Evolutionary conservation across 2,329 filamentous ascomycete genomes (phyloP).

Genomic region (Aphanocladium album): DNA sequence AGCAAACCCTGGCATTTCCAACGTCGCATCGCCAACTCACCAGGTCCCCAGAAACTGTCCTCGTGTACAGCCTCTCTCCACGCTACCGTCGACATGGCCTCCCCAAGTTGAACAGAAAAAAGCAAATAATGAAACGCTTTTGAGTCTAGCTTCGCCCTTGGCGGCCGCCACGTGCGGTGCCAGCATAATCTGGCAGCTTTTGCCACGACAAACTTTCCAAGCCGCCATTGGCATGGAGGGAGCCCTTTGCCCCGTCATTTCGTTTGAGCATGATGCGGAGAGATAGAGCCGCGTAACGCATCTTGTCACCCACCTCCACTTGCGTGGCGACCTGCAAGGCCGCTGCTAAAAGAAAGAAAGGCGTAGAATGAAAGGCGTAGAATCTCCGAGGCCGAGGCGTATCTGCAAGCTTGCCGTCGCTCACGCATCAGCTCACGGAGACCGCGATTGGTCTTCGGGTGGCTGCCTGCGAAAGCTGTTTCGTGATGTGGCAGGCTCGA

Average conservation of each 20-base stretch:
- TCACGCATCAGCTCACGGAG: no score
- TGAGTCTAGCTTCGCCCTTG: background rate
- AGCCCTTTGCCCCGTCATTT: background rate
- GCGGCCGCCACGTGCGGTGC: background rate
- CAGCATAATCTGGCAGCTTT: background rate
- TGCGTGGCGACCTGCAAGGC: background rate
- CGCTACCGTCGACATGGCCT: background rate
- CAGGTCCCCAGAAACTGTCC: background rate
- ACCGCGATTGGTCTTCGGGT: no score
- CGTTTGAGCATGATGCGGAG: background rate
- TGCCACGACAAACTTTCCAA: background rate
- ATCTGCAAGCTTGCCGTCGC: background rate
- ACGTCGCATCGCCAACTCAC: conserved; percentile 6
- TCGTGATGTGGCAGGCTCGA: background rate
- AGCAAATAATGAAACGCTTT: conserved; percentile 3
- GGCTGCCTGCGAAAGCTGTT: no score
- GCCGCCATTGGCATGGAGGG: background rate
- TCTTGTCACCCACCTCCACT: background rate
- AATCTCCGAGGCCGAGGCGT: background rate
- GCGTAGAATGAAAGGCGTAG: background rate
- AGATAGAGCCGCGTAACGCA: background rate
- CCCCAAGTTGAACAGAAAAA: background rate
- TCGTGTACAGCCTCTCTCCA: background rate
- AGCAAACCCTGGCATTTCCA: background rate
- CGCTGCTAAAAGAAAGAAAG: background rate